phyloP scores from a whole-genome alignment of 177 flowering plant genomes.

The Vitis hybrid region DNA sequence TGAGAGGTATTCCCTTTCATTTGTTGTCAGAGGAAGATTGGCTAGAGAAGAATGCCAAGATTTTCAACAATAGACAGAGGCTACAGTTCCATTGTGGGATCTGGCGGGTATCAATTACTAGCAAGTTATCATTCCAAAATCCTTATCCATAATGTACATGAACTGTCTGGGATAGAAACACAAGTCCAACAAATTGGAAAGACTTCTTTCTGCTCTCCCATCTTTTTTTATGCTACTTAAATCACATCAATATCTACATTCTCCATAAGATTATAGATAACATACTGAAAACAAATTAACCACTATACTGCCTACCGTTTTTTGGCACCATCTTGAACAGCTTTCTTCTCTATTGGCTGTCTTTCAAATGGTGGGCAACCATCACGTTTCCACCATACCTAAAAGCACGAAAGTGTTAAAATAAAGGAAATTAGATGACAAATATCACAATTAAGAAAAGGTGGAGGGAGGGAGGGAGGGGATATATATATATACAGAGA shows the following conservation, averaged over 20 bases:
- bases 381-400: constrained; percentile 99
- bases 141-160: background rate
- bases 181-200: background rate
- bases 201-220: background rate
- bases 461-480: background rate
- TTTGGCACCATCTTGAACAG: constrained; percentile 59
- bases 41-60: no score
- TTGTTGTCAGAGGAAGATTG: no score
- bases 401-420: background rate
- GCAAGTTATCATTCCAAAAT: background rate
- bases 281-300: background rate
- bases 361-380: constrained; percentile 95
- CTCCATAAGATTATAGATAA: background rate
- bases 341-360: constrained; percentile 66
- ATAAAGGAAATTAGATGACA: constrained; percentile 1
- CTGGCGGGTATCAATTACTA: no score
- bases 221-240: background rate
- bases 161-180: background rate
- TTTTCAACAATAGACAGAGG: no score
- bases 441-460: background rate
- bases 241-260: background rate
- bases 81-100: no score
- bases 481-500: background rate
- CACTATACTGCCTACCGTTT: constrained; percentile 59
- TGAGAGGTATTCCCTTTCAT: no score